Base-by-base conservation (phyloP, 1,284 basidiomycete species). In the Phellinidium pouzarii region DNA sequence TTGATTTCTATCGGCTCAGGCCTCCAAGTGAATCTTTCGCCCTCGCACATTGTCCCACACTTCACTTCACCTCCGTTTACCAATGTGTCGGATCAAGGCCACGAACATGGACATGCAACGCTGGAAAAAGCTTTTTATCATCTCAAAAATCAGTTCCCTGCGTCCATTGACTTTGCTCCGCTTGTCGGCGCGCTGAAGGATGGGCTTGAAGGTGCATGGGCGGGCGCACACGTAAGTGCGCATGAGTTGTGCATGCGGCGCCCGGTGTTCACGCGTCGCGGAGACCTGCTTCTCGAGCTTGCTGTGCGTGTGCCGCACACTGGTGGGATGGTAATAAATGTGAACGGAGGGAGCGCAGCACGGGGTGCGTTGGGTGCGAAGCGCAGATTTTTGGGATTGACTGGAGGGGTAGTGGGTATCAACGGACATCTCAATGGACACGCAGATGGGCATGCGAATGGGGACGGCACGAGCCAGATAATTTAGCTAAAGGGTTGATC, bases 201-300 rank as follows among this genome's bases (percentile, higher is more conserved):
- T n/a, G 56, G 54, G 37, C 63, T 69, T 58, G 62, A 66, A 48
- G 65, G 65, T 49, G 53, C 56, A 7, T 69, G 66, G 66, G 54
- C 62, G 27, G 62, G 62, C 46, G 62, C 61, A 34, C 65, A 62
- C 49, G 60, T 64, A 7, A 59, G 59, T 9, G 44, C 61, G n/a
- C 54, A 58, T 20, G 58, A 63, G 19, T 66, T 62, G 58, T 57
- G 55, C 22, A 58, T 68, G 37, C 54, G 62, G 7, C 65, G 63
- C 53, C 68, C 68, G 1, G 61, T 62, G n/a, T 68, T 68, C 61
- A 66, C 63, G 57, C 27, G 40, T 22, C 50, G 59, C 23, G 67
- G 67, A 4, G 66, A 69, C 49, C 55, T 69, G 3, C 53, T 69
- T 14, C 65, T 69, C 52, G 65, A 68, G 59, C 60, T 68, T 41